phyloP scores from a whole-genome alignment of 1,139 yeast species.

The Kodamaea suecica region DNA sequence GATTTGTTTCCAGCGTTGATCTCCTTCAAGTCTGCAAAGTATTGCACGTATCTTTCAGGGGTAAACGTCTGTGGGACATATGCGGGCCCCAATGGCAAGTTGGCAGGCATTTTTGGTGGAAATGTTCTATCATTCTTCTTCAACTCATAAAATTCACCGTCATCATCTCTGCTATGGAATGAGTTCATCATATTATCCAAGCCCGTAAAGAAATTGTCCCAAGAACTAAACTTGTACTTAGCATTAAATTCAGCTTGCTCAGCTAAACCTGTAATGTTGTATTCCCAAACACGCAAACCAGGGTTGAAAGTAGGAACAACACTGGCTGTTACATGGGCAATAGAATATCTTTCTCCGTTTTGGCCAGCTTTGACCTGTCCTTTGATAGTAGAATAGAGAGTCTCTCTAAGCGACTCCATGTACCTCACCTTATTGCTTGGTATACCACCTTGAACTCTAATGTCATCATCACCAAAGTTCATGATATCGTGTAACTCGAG shows the following conservation, averaged over 20 bases:
- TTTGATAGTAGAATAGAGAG: slow-evolving; percentile 47
- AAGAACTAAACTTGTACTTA: slow-evolving; percentile 32
- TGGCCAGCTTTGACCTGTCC: slow-evolving; percentile 44
- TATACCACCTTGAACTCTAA: slow-evolving; percentile 51
- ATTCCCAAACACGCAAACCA: slow-evolving; percentile 81
- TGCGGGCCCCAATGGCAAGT: slow-evolving; percentile 67
- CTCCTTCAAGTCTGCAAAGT: slow-evolving; percentile 57
- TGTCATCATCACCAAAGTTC: slow-evolving; percentile 15
- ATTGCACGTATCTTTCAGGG: slow-evolving; percentile 71
- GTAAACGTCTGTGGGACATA: slow-evolving; percentile 67
- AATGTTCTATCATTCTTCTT: slow-evolving; percentile 53
- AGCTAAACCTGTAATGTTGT: slow-evolving; percentile 53
- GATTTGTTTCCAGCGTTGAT: slow-evolving; percentile 47
- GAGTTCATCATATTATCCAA: slow-evolving; percentile 33
- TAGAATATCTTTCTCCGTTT: slow-evolving; percentile 56
- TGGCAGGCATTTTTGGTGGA: slow-evolving; percentile 61
- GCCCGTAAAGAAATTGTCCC: slow-evolving; percentile 55
- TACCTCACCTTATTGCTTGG: slow-evolving; percentile 64
- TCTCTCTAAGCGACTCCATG: slow-evolving; percentile 54
- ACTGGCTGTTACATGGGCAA: slow-evolving; percentile 70
- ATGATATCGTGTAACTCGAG: slow-evolving; percentile 10
- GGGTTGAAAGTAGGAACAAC: slow-evolving; percentile 87
- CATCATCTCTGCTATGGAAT: slow-evolving; percentile 17
- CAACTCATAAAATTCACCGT: too few relatives aligned
- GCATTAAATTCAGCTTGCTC: slow-evolving; percentile 13